Base-by-base conservation (phyloP, 805 yeast genomes). In the Saccharomycopsis javanensis region DNA sequence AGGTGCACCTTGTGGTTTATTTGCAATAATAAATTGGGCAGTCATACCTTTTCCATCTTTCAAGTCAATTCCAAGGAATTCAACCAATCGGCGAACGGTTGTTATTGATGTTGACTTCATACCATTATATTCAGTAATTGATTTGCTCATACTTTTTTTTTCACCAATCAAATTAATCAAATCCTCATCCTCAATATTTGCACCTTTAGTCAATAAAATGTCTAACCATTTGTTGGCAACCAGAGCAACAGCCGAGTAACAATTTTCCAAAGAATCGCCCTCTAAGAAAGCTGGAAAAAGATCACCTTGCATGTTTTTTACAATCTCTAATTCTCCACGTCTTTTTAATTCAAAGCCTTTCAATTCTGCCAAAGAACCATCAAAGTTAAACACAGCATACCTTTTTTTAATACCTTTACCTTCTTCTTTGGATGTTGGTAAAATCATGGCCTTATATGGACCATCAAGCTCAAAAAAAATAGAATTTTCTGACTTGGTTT, bases 401-500 rank as follows among this genome's bases (percentile, higher is more conserved):
- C 99, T 79, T 66, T 94, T 94, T 69, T 94, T 94, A 66, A 94
- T 77, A 63, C 97, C 97, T 70, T 91, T 91, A 51, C 96, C 98
- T 75, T 95, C 98, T 68, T 94, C 99, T 62, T 89, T 88, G 0
- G 98, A 92, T 0, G 98, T 90, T 4, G 99, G 99, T 54, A 94
- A 76, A 57, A 94, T 81, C 99, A 94, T 94, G 0, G 99, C 99
- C 65, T 83, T 86, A 68, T 94, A 94, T 1, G 99, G 99, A 10
- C 99, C 99, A 73, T 94, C 99, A 18, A 95, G 97, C 68, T 94
- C 99, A 64, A 94, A 94, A 72, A 92, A 92, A 70, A 94, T 94
- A 15, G 97, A 86, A 69, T 94, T 94, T 66, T 94, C 99, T 20
- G 92, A 83, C 53, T 79, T 79, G 0, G 90, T 85, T 56, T 84